Base-by-base conservation (phyloP, 768 basidiomycete genomes). In the Calvatia gigantea region DNA sequence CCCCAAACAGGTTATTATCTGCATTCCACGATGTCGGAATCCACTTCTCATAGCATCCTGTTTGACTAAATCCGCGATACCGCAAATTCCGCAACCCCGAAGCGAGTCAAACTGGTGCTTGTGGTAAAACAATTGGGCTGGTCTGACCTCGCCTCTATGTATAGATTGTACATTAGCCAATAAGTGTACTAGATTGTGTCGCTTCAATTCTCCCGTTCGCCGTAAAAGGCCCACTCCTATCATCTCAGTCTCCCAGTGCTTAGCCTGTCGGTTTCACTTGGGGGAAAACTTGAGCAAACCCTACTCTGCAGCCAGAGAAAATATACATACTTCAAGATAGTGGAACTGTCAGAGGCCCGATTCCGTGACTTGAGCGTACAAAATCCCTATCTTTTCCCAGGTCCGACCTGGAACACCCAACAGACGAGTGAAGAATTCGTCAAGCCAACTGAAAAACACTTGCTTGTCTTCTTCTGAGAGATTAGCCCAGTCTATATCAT, bases 1-100 rank as follows among this genome's bases (percentile, higher is more conserved):
- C 37, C 33, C 29, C 42, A 29, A 46, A n/a, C 61, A 90, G 87
- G 69, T 63, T 90, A 19, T 64, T 90, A n/a, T 78, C 84, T 25
- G 83, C 86, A 6, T 89, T 90, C 67, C 86, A 89, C 58, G 85
- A 87, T 49, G 77, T 77, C 45, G 86, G 86, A n/a, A 79, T 89
- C 44, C 86, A 87, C 63, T 89, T 89, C 60, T 82, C 86, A 64
- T 87, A 64, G 73, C 54, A 28, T 12, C 11, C n/a, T 27, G 29
- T 29, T 14, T 19, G 27, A 25, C 39, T 21, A 21, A 7, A n/a
- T 17, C 15, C 38, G 8, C 38, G 35, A 14, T 42, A 28, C 42
- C 27, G 17, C 23, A 42, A 29, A 14, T 27, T 15, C 27, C 25
- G 25, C n/a, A 21, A 27, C 50, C 23, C 51, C 29, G 14, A 47